phyloP scores from a whole-genome alignment of 768 basidiomycete genomes.

The Imleria badia region DNA sequence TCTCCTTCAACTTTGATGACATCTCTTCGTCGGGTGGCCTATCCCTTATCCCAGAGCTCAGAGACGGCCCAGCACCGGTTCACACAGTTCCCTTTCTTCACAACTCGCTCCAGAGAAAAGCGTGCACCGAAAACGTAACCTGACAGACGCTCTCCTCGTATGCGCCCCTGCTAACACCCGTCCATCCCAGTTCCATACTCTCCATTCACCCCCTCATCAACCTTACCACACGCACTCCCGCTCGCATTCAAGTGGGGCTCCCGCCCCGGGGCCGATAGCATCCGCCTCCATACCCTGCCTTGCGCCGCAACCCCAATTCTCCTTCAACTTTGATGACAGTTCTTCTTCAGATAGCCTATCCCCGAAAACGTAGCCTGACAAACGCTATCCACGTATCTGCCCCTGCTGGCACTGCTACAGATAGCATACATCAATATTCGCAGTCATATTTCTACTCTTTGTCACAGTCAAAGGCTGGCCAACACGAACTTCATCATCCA shows the following conservation, averaged over 20 bases:
- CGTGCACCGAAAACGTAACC: conserved; percentile 68
- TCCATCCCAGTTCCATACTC: conserved; percentile 55
- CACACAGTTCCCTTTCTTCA: too few relatives aligned
- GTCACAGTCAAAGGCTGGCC: conserved; percentile 7
- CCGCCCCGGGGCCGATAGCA: conserved; percentile 49
- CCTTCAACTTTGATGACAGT: conserved; percentile 52
- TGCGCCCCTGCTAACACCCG: conserved; percentile 29
- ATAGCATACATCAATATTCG: conserved; percentile 25
- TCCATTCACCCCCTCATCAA: conserved; percentile 39
- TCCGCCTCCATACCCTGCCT: conserved; percentile 56
- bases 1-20: conserved; percentile 53
- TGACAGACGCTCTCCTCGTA: conserved; percentile 48
- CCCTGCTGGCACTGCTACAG: conserved; percentile 21
- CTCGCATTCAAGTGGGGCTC: conserved; percentile 24
- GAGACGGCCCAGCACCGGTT: too few relatives aligned
- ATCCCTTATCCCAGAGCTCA: too few relatives aligned
- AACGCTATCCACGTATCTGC: too few relatives aligned
- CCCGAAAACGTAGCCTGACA: conserved; percentile 67
- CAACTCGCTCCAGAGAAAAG: too few relatives aligned
- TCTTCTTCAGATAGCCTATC: conserved; percentile 32
- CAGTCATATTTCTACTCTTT: conserved; percentile 27
- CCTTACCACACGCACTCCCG: conserved; percentile 21
- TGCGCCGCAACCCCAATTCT: conserved; percentile 41
- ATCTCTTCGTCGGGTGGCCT: conserved; percentile 25
- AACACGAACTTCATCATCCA: conserved; percentile 24